Evolutionary conservation across 495 filamentous ascomycete species (phyloP), one percentile per base, ranked within the genome.

Genomic region (Xylaria telfairii): DNA sequence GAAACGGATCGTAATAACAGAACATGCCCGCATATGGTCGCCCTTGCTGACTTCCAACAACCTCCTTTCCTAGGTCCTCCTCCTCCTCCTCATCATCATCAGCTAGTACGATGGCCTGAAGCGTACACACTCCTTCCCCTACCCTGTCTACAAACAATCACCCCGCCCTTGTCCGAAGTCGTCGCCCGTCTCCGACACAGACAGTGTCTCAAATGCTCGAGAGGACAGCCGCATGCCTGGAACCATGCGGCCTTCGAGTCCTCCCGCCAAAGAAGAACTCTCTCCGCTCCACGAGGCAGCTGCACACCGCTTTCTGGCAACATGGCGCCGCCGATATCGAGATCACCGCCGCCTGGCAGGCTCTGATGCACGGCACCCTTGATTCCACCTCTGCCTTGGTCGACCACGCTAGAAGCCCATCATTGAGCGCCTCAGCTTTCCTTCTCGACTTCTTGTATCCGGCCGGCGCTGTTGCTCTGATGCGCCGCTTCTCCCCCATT

Each of bases 141-240:
- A n/a, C 59, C 28, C 63, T 53, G 3, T 28, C 41, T n/a, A 68
- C 37, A 63, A 39, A 3, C n/a, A n/a, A n/a, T n/a, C 66, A 15
- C 26, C n/a, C 37, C 34, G 21, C 67, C 61, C 61, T 64, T 28
- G 56, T 37, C 34, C 32, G 17, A 39, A 37, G 17, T 17, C 53
- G 62, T 53, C 30, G 41, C 1, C 60, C 34, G n/a, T 47, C 39
- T 51, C 56, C 61, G n/a, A n/a, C n/a, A n/a, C 34, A 37, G n/a
- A 54, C 51, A n/a, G 53, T 21, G 44, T 66, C 44, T 71, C 76
- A 85, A 77, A 96, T 96, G 93, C 91, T 95, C 81, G 92, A 96
- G 91, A 91, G 90, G 80, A 91, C 91, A 66, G 89, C 89, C 69
- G 87, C 88, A 83, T 92, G 89, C 84, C 86, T 94, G 81, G 89